Evolutionary conservation across 2,329 filamentous ascomycete species (phyloP).

Genomic region (Endoconidiophora laricicola): DNA sequence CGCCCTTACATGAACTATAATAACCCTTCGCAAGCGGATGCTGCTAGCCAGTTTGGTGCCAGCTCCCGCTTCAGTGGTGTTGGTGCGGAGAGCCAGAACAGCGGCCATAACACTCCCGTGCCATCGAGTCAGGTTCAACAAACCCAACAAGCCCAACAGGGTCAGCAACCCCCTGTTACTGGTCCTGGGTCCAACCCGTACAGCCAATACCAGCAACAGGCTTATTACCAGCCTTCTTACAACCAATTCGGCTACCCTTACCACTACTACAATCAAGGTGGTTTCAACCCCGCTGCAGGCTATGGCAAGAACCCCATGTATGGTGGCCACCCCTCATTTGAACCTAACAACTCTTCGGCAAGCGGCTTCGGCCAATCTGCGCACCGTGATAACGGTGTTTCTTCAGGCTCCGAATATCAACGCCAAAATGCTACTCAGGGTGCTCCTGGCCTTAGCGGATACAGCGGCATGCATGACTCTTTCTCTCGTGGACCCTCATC

Average conservation of each 20-base stretch:
- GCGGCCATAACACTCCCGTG: slow-evolving; percentile 81
- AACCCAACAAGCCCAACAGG: slow-evolving; percentile 20
- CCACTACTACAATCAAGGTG: slow-evolving; percentile 32
- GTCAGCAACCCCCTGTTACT: slow-evolving; percentile 24
- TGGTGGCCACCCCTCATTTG: slow-evolving; percentile 41
- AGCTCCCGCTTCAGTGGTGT: slow-evolving; percentile 44
- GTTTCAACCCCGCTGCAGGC: slow-evolving; percentile 23
- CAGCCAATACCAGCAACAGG: slow-evolving; percentile 36
- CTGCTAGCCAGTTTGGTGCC: slow-evolving; percentile 54
- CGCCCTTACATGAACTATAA: slow-evolving; percentile 65
- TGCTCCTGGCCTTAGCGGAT: slow-evolving; percentile 32
- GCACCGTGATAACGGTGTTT: slow-evolving; percentile 32
- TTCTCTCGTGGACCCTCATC: slow-evolving; percentile 35
- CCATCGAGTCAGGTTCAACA: slow-evolving; percentile 44
- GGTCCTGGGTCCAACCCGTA: slow-evolving; percentile 20
- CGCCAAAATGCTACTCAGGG: slow-evolving; percentile 35
- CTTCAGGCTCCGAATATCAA: slow-evolving; percentile 35
- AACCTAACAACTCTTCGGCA: slow-evolving; percentile 37
- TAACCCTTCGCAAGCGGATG: slow-evolving; percentile 41
- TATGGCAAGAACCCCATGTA: slow-evolving; percentile 41
- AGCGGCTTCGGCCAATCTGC: slow-evolving; percentile 36
- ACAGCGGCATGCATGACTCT: slow-evolving; percentile 29
- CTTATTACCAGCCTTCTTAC: slow-evolving; percentile 38
- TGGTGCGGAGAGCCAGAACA: slow-evolving; percentile 59
- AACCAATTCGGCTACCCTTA: slow-evolving; percentile 45